phyloP scores from a whole-genome alignment of 305 asterid genomes.

The Fraxinus albicans region DNA sequence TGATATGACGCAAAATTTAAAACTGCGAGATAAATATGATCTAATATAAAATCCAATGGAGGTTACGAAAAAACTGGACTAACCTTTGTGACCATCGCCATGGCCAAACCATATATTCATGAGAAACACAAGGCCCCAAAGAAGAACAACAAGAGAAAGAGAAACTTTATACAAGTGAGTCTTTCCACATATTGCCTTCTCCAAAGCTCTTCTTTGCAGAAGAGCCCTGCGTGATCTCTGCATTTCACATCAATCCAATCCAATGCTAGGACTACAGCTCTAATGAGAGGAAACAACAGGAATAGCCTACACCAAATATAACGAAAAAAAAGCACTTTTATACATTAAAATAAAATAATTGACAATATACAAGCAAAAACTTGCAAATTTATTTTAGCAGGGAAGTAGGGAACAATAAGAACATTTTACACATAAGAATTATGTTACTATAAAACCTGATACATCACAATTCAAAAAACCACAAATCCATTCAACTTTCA shows the following conservation, averaged over 20 bases:
- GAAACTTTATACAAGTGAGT: slow-evolving; percentile 62
- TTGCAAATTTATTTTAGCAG: not conserved
- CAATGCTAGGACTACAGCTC: slow-evolving; percentile 31
- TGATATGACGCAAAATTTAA: not conserved
- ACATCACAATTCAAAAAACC: not conserved
- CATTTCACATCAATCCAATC: slow-evolving; percentile 77
- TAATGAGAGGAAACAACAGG: slow-evolving; percentile 1
- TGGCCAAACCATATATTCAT: slow-evolving; percentile 72
- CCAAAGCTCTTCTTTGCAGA: slow-evolving; percentile 83
- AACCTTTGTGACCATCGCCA: slow-evolving; percentile 72
- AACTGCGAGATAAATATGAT: slow-evolving; percentile 3
- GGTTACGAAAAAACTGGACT: slow-evolving; percentile 22
- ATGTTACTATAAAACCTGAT: not conserved
- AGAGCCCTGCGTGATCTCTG: slow-evolving; percentile 95
- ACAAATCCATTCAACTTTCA: not conserved
- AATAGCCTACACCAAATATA: slow-evolving; percentile 22
- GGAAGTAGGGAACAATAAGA: not conserved
- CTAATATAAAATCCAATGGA: not conserved
- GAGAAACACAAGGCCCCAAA: slow-evolving; percentile 78
- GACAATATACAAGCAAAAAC: not conserved
- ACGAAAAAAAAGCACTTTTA: slow-evolving; percentile 3
- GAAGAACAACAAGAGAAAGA: slow-evolving; percentile 51
- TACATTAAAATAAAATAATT: not conserved
- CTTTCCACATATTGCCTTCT: slow-evolving; percentile 51
- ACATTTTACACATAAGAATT: not conserved